phyloP scores from a whole-genome alignment of 2,329 filamentous ascomycete species.

The Myotisia sp. region DNA sequence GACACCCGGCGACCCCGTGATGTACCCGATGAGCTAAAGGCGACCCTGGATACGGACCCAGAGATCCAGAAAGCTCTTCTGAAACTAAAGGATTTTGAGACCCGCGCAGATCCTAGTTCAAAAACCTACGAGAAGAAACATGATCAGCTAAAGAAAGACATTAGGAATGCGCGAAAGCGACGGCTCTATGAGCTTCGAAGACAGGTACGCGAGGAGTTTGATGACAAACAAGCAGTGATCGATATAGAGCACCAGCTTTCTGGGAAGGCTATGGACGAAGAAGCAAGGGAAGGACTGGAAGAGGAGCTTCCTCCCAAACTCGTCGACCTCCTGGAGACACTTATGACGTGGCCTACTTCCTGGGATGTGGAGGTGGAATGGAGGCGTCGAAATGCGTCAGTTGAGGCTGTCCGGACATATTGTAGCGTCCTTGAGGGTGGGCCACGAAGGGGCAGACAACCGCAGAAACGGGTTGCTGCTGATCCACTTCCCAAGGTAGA shows the following conservation, averaged over 20 bases:
- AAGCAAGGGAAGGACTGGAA: slow-evolving; percentile 7
- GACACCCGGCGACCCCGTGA: slow-evolving; percentile 12
- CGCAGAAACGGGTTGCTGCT: too few species aligned
- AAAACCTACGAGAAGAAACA: too few species aligned
- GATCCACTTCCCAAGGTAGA: too few species aligned
- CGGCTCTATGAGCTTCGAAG: slow-evolving; percentile 9
- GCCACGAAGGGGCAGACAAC: too few species aligned
- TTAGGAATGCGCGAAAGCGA: slow-evolving; percentile 10
- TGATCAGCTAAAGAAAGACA: slow-evolving; percentile 8
- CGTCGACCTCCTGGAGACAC: slow-evolving; percentile 15
- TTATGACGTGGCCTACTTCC: slow-evolving; percentile 14
- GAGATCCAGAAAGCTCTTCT: slow-evolving; percentile 10
- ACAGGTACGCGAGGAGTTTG: slow-evolving; percentile 9
- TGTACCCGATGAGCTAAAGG: slow-evolving; percentile 11
- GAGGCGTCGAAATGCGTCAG: slow-evolving; percentile 12
- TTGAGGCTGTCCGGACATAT: slow-evolving; percentile 13
- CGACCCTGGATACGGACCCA: slow-evolving; percentile 11
- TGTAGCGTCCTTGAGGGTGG: slow-evolving; percentile 14
- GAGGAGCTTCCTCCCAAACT: slow-evolving; percentile 12
- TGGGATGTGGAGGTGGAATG: slow-evolving; percentile 16
- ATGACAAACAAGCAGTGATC: slow-evolving; percentile 12
- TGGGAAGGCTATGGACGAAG: slow-evolving; percentile 6
- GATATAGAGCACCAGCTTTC: slow-evolving; percentile 13
- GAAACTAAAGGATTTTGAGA: slow-evolving; percentile 6
- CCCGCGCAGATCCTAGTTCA: too few species aligned